These are phyloP conservation scores for Kodamaea lidongshanica DNA, from an alignment of 805 yeast genomes.

Conservation along the genomic window DNA sequence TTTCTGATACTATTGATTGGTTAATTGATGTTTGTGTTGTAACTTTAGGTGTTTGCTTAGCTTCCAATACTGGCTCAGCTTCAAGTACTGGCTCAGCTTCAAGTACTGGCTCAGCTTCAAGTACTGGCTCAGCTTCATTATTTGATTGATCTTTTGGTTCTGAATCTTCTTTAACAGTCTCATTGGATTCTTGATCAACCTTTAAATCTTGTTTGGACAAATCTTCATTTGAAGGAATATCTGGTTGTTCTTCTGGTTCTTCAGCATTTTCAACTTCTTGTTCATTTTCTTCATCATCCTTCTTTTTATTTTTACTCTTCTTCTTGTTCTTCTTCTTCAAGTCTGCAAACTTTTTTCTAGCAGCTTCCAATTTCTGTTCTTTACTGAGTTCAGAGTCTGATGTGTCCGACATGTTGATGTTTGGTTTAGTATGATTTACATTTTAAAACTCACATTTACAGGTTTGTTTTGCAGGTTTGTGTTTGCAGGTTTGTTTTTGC, in stretches of 20 bases:
- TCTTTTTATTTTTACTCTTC: slow-evolving; percentile 45
- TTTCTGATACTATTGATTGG: slow-evolving; percentile 8
- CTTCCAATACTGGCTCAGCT: neutral
- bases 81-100: slow-evolving; percentile 1
- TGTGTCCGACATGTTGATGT: slow-evolving; percentile 6
- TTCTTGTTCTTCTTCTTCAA: slow-evolving; percentile 54
- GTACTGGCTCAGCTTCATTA: slow-evolving; percentile 3
- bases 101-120: slow-evolving; percentile 1
- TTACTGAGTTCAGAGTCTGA: slow-evolving; percentile 29
- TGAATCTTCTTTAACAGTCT: slow-evolving; percentile 4
- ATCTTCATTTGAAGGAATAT: too few relatives aligned
- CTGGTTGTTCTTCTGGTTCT: slow-evolving; percentile 6
- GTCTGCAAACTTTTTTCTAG: slow-evolving; percentile 67
- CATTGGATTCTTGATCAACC: slow-evolving; percentile 8
- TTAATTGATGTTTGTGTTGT: neutral
- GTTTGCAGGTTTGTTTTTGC: too few relatives aligned
- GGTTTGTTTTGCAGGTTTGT: too few relatives aligned
- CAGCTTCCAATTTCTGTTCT: slow-evolving; percentile 65
- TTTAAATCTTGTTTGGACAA: slow-evolving; percentile 9
- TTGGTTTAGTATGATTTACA: too few relatives aligned
- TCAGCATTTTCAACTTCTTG: slow-evolving; percentile 8
- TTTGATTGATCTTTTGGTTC: slow-evolving; percentile 8
- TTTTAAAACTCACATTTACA: too few relatives aligned
- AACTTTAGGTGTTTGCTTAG: neutral
- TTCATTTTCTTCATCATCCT: slow-evolving; percentile 20